Base-by-base conservation (phyloP, 345 rosid species). In the Fremontodendron californicum region DNA sequence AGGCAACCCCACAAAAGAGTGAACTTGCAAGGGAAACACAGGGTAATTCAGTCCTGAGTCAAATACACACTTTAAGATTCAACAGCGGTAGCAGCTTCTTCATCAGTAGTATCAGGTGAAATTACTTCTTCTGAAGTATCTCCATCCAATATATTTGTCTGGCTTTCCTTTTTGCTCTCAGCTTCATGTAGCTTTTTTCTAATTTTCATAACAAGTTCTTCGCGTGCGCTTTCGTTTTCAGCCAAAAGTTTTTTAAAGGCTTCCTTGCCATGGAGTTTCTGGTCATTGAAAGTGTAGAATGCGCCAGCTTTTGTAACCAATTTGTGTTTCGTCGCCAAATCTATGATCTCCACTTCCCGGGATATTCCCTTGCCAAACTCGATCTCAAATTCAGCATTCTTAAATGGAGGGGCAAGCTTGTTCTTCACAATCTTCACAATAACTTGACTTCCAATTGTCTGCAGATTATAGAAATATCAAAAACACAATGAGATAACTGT, bases 361-460 rank as follows among this genome's bases (percentile, higher is more conserved):
- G 90, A 84, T 81, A 96, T 96, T 78, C 99, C 99, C 86, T 88
- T 96, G 60, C 99, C 99, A 72, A 94, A 96, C 81, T 91, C 95
- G 10, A 96, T 94, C 82, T 92, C 99, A 80, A 94, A 96, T 71
- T 86, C 87, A 3, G 87, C 94, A 3, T 93, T 89, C 85, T 85
- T 89, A 71, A 96, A 96, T 6, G 99, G 99, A 40, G 99, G 93
- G n/a, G 99, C 93, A 23, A 91, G 96, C 85, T 96, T 96, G 86
- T 96, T 96, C 89, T 96, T 96, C 80, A 94, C 95, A 76, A 96
- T 82, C 87, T 96, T 93, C 58, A 92, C 97, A 49, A 81, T 78
- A 43, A 96, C 86, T 85, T 87, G 89, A 81, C 91, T 88, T 78
- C 98, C 98, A 3, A 85, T 73, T 25, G 86, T 90, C 99, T 96